Conservation (phyloP, 2,329 filamentous ascomycete genomes). For the Hypoxylon rubiginosum region DNA sequence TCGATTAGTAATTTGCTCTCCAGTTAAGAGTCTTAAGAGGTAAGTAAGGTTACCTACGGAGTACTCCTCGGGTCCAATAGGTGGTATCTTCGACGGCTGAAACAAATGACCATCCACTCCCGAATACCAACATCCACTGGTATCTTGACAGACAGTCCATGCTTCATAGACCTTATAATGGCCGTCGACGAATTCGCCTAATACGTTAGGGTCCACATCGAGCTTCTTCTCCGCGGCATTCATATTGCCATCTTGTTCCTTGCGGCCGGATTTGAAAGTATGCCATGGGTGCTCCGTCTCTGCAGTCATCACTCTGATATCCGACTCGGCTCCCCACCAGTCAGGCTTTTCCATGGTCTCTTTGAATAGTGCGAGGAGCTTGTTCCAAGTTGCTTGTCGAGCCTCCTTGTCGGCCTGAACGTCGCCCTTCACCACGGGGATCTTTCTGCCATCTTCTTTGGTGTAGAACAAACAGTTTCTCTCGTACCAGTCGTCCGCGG, state of each 20-base stretch:
- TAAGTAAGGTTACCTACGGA: background rate
- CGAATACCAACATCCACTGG: conserved; percentile 9
- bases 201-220: background rate
- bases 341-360: background rate
- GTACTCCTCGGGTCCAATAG: conserved; percentile 1
- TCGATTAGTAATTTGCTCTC: background rate
- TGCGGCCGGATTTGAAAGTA: background rate
- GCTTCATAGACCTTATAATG: conserved; percentile 4
- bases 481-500: background rate
- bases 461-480: conserved; percentile 1
- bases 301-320: background rate
- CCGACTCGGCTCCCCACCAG: background rate
- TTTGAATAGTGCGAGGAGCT: background rate
- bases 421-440: background rate
- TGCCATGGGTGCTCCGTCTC: background rate
- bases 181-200: conserved; percentile 10
- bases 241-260: background rate
- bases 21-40: background rate
- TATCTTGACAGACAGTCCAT: conserved; percentile 14
- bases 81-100: background rate
- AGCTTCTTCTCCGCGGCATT: background rate
- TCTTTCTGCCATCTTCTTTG: background rate
- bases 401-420: background rate
- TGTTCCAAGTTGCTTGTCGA: background rate
- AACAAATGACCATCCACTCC: background rate